A percentile compares a stretch with the other conserved stretches of the same genome.
phyloP scores from a whole-genome alignment of 441 rosid species.

The Erysimum pusillum region DNA sequence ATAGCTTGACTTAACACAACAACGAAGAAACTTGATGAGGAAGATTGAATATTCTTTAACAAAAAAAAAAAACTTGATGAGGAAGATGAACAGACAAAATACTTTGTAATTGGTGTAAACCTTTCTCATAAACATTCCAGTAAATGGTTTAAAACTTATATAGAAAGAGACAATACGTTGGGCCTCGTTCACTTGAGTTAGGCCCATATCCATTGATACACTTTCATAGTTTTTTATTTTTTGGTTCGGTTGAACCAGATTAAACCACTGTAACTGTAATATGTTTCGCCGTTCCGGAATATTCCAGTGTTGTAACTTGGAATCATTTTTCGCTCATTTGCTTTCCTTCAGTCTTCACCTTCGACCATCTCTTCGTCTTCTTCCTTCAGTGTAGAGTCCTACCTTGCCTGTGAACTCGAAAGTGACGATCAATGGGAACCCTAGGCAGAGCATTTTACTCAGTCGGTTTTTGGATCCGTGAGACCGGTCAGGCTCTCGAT shows the following conservation, averaged over 20 bases:
- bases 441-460: slow-evolving; percentile 83
- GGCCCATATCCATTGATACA: no score
- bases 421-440: slow-evolving; percentile 69
- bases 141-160: no score
- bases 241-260: slow-evolving; percentile 32
- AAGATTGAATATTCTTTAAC: no score
- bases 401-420: slow-evolving; percentile 3
- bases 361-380: slow-evolving; percentile 19
- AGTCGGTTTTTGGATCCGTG: slow-evolving; percentile 95
- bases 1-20: no score
- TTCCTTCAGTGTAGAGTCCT: slow-evolving; percentile 21
- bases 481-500: slow-evolving; percentile 93
- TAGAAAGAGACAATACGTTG: no score
- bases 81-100: no score
- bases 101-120: no score
- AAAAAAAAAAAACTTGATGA: no score
- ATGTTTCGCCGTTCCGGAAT: slow-evolving; percentile 3
- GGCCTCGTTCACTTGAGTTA: no score
- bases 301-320: background rate
- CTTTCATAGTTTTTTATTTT: no score
- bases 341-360: background rate
- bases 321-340: background rate
- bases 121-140: no score
- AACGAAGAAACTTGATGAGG: no score
- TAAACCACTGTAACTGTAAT: slow-evolving; percentile 25